A percentile compares a stretch with the other conserved stretches of the same genome.
Conservation (phyloP, 2,329 filamentous ascomycete species). For the Zasmidium citrigriseum region DNA sequence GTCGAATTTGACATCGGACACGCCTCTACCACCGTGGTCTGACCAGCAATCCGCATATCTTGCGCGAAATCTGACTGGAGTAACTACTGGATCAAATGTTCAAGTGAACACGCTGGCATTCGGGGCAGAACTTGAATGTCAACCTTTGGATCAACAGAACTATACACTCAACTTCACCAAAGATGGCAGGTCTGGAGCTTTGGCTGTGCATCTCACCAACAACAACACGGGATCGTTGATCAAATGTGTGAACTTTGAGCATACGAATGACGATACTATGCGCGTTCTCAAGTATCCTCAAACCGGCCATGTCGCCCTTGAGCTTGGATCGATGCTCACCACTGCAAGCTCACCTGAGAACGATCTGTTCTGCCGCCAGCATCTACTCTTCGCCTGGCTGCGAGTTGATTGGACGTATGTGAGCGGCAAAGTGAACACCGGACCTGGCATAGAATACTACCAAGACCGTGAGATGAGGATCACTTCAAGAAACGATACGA, state of each 20-base stretch:
- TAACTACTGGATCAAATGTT: constrained; percentile 15
- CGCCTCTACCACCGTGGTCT: constrained; percentile 53
- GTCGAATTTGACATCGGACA: constrained; percentile 49
- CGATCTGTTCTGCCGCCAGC: constrained; percentile 20
- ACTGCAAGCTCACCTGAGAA: neutral
- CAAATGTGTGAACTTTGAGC: constrained; percentile 7
- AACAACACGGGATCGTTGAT: neutral
- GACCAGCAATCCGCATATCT: constrained; percentile 50
- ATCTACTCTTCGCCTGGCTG: constrained; percentile 34
- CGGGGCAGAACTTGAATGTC: constrained; percentile 39
- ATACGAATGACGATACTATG: neutral
- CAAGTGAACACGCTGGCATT: constrained; percentile 37
- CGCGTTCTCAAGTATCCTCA: neutral
- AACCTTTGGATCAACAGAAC: constrained; percentile 24
- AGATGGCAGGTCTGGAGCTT: constrained; percentile 1
- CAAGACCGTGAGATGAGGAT: constrained; percentile 6
- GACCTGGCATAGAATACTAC: neutral
- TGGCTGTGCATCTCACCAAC: neutral
- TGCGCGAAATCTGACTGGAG: constrained; percentile 37
- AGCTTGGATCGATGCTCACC: constrained; percentile 11
- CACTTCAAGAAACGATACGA: constrained; percentile 16
- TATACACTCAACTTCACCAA: constrained; percentile 23
- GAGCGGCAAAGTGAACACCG: neutral
- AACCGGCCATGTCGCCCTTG: constrained; percentile 9
- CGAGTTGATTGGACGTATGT: constrained; percentile 23